Evolutionary conservation across 192 early-diverging fungal species (phyloP).

Genomic region (Entophlyctis luteolus): DNA sequence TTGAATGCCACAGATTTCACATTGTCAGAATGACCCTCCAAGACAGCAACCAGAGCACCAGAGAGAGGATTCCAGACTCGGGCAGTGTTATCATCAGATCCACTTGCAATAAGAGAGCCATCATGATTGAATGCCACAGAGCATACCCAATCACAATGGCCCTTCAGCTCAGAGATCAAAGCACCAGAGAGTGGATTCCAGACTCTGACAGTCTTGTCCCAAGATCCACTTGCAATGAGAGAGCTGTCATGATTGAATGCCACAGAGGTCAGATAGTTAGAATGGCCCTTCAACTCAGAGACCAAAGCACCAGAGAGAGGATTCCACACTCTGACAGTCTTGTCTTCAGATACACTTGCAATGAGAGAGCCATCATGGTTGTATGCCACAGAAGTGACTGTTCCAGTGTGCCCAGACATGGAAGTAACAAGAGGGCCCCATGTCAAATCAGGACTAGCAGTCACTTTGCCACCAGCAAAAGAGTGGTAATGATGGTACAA

Average conservation of each 20-base stretch:
- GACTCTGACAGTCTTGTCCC: conserved; percentile 9
- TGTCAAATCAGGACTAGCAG: too few species aligned
- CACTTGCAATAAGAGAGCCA: conserved; percentile 72
- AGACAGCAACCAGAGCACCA: too few species aligned
- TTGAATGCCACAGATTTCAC: background rate
- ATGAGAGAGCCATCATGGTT: background rate
- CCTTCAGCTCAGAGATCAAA: background rate
- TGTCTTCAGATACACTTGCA: background rate
- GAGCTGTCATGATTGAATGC: conserved; percentile 1
- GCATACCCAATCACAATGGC: background rate
- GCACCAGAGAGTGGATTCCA: background rate
- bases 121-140: conserved; percentile 43
- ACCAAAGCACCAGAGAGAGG: background rate
- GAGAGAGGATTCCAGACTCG: conserved; percentile 81
- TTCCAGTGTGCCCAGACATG: background rate
- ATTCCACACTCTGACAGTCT: conserved; percentile 22
- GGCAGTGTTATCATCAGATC: conserved; percentile 35
- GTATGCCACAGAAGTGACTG: background rate
- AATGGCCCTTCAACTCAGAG: conserved; percentile 7
- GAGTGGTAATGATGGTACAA: too few species aligned
- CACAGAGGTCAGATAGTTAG: conserved; percentile 20
- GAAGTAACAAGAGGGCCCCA: background rate
- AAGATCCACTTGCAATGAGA: conserved; percentile 12
- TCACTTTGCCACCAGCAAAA: too few species aligned
- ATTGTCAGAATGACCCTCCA: background rate